Base-by-base conservation (phyloP, 495 filamentous ascomycete species). In the Parathielavia hyrcaniae region DNA sequence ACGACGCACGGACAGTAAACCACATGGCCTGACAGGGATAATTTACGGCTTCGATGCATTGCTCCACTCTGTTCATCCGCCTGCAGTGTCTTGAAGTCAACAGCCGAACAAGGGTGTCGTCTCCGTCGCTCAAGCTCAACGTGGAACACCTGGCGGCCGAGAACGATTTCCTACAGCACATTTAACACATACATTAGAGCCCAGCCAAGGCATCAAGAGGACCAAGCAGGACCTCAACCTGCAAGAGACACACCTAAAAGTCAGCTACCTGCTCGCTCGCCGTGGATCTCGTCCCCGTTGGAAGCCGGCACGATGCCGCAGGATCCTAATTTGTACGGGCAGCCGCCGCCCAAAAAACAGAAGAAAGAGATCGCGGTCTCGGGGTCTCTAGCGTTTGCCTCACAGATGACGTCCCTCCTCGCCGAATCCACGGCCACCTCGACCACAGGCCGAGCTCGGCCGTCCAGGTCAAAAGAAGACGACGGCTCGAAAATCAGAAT, bases 371-470 rank as follows among this genome's bases (percentile, higher is more conserved):
- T 86, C 47, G 76, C 84, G 34, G 82, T 88, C 46, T 83, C 89
- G 22, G 86, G 86, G 54, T 87, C 83, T 61, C 83, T 95, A 53
- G 81, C 86, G 65, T 96, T 97, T 73, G 80, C 85, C 36, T 84
- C 86, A 9, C 83, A 90, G 44, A 81, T 96, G 56, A 82, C 83
- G 61, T 87, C 86, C 50, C 81, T 90, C 17, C 84, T 89, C 61
- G 73, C 86, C 44, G 70, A 77, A 38, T 71, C 81, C 57, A 61
- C 76, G 32, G 56, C 71, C 49, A 57, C 10, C 5, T 4, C 56
- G 38, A 65, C 71, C 19, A 60, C 77, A 13, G 86, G 80, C 41
- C 87, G 88, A 43, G 36, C 83, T 2, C 83, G 89, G 17, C 81
- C 87, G 13, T 83, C 83, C 26, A 86, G 86, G 65, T 70, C 70